Percentiles rank a stretch among this genome's conserved stretches.
phyloP scores from a whole-genome alignment of 2,329 filamentous ascomycete genomes.

The Ascocoryne sarcoides region DNA sequence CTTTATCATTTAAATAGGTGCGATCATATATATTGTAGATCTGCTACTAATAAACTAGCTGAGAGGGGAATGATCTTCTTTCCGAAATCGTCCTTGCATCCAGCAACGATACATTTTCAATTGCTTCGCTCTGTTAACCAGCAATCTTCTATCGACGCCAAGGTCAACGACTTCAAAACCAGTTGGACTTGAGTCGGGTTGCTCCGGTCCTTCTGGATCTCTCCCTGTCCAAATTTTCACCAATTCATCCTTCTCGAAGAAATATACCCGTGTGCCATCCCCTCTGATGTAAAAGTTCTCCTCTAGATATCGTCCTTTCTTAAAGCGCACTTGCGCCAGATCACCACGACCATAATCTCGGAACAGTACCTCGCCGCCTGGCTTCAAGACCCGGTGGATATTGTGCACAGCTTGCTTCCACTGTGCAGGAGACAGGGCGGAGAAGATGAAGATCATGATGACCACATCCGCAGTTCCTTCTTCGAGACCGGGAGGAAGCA shows the following conservation, averaged over 20 bases:
- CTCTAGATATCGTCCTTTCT: conserved; percentile 85
- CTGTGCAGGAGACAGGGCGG: conserved; percentile 74
- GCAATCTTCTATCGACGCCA: conserved; percentile 75
- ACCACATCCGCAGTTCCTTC: conserved; percentile 84
- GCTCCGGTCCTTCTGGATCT: conserved; percentile 6
- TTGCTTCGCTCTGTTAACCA: conserved; percentile 84
- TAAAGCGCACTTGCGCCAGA: conserved; percentile 92
- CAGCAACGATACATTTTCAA: conserved; percentile 99
- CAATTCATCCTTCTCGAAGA: conserved; percentile 85
- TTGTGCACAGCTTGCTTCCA: conserved; percentile 80
- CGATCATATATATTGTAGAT: too few species aligned
- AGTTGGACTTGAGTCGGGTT: conserved; percentile 9
- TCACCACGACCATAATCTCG: conserved; percentile 95
- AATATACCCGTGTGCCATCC: conserved; percentile 94
- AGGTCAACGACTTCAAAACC: conserved; percentile 68
- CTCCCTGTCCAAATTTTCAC: conserved; percentile 63
- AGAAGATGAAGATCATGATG: conserved; percentile 96
- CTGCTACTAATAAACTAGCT: neutral
- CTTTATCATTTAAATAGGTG: too few species aligned
- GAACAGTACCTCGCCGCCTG: conserved; percentile 88
- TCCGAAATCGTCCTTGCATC: conserved; percentile 77
- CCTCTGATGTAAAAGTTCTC: conserved; percentile 97
- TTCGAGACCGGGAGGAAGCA: conserved; percentile 65
- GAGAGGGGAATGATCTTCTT: conserved; percentile 29
- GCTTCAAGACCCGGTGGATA: conserved; percentile 74